These are phyloP conservation scores for Chlorella sp. DNA, from an alignment of 139 green algal species.

Conservation along the genomic window DNA sequence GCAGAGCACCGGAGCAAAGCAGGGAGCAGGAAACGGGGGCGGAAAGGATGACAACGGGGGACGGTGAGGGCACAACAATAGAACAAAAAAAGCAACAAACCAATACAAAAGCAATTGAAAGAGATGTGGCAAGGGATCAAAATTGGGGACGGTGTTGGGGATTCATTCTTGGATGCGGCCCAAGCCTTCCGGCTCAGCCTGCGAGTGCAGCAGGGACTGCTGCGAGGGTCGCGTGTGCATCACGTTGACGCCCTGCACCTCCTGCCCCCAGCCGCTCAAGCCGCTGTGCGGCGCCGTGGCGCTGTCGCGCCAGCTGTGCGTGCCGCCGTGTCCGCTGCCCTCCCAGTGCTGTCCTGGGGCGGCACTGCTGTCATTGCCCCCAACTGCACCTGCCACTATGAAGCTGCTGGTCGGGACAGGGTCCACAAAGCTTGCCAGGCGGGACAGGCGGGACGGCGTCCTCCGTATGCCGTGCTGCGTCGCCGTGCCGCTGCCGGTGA, in stretches of 20 bases:
- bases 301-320: background rate
- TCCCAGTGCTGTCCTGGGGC: background rate
- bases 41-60: background rate
- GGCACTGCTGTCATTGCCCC: background rate
- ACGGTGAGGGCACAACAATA: background rate
- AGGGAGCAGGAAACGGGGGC: background rate
- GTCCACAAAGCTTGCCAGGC: background rate
- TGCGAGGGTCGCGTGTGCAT: background rate
- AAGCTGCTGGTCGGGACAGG: background rate
- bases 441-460: background rate
- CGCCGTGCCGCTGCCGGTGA: no score
- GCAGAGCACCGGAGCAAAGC: background rate
- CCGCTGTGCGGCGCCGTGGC: background rate
- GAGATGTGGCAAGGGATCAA: background rate
- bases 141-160: background rate
- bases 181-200: background rate
- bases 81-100: background rate
- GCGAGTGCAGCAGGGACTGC: slow-evolving; percentile 1
- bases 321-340: background rate
- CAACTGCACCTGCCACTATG: background rate
- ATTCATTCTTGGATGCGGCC: background rate
- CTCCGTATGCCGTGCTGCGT: background rate
- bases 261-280: background rate
- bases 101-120: background rate
- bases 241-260: background rate